Conservation (phyloP, 352 stramenopile genomes). For the Globisporangium emineosum region DNA sequence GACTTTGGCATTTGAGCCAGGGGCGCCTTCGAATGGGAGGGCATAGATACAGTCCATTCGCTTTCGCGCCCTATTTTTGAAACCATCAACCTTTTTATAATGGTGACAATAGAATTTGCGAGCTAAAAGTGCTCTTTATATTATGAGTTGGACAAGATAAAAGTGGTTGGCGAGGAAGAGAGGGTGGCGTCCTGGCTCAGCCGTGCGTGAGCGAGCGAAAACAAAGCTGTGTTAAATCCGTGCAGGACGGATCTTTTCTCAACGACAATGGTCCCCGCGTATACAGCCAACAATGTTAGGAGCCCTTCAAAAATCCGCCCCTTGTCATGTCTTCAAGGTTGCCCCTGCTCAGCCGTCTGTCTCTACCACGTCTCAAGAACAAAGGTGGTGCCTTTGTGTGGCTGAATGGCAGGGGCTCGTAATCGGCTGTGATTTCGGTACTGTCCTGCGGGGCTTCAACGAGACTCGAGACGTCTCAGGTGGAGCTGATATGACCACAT, state of each 20-base stretch:
- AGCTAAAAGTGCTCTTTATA: too few species aligned
- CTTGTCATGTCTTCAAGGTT: background rate
- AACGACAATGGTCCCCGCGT: background rate
- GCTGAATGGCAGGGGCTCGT: background rate
- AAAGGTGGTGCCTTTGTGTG: background rate
- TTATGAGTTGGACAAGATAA: background rate
- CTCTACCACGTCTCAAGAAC: background rate
- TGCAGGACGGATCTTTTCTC: background rate
- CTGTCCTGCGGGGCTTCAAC: too few species aligned
- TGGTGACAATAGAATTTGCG: too few species aligned
- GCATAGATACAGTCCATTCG: background rate
- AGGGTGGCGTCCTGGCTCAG: background rate
- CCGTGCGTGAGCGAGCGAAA: background rate
- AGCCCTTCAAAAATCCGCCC: background rate
- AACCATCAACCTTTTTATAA: background rate
- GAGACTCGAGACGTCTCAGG: too few species aligned
- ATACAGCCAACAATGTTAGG: background rate
- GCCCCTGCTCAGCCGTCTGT: conserved; percentile 1
- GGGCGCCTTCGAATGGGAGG: too few species aligned
- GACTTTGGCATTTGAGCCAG: background rate
- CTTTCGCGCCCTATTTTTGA: background rate
- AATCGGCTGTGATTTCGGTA: background rate
- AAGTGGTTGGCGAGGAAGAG: background rate
- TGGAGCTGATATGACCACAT: too few species aligned
- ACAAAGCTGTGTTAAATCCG: background rate